Evolutionary conservation across 2,329 filamentous ascomycete species (phyloP), one percentile per base, ranked within the genome.

Genomic region (Aphanoascus verrucosus): DNA sequence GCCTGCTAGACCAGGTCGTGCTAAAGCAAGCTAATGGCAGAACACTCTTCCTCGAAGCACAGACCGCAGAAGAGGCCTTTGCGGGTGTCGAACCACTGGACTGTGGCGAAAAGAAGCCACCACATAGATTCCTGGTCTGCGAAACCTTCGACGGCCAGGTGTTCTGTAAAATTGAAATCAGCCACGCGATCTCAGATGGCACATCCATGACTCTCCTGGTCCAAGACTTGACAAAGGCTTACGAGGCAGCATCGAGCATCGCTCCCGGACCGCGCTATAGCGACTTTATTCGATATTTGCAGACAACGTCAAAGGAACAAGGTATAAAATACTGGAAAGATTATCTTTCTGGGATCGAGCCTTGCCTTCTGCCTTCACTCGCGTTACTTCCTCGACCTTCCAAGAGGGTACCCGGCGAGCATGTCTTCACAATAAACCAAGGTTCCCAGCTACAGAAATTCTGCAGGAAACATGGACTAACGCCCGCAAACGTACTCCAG

Each of bases 401-500:
- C 4, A 35, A 46, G 19, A 52, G 55, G 43, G n/a, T 37, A 20
- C 34, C 51, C 12, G 48, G 52, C 1, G 52, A 54, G 34, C 48
- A 54, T 28, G 49, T 52, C 41, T 49, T 55, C 11, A 58, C 55
- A 12, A 52, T 59, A 15, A 40, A 54, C 8, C 38, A 56, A 11
- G 54, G 51, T n/a, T 14, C 45, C 11, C 28, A 57, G 28, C 38
- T 59, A 17, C 56, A 56, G 15, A 20, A 40, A 12, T 59, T 59
- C 37, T 59, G 56, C 40, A 53, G 49, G 42, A 54, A 43, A 32
- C 45, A 57, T 15, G 54, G 52, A 7, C 31, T 57, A 11, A 63
- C 52, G 51, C 60, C 60, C n/a, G 58, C 62, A 6, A 77, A 84
- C 0, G 59, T 86, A 0, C 76, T 81, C 20, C 87, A 94, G 65